Evolutionary conservation across 2,329 filamentous ascomycete genomes (phyloP).

Genomic region (Cladosporium sp.): DNA sequence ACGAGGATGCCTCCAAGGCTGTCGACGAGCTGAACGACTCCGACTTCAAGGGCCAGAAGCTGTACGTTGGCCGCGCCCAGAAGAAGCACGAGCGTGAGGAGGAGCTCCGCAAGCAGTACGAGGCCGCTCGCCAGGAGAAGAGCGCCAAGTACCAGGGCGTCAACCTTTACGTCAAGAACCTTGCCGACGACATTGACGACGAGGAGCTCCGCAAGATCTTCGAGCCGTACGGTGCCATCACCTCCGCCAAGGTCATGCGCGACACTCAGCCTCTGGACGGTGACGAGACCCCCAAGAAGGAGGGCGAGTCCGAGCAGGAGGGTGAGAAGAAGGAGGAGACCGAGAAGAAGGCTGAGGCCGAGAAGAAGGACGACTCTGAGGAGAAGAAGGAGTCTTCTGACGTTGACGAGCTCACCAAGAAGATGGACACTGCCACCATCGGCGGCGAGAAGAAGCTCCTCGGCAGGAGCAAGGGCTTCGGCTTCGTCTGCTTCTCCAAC

Average conservation of each 20-base stretch:
- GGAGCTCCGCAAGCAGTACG: constrained; percentile 97
- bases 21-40: constrained; percentile 89
- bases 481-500: constrained; percentile 99
- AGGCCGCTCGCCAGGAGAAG: constrained; percentile 95
- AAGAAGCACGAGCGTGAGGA: constrained; percentile 99
- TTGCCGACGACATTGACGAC: constrained; percentile 94
- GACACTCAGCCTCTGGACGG: constrained; percentile 59
- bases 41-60: constrained; percentile 88
- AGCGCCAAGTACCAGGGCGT: constrained; percentile 99
- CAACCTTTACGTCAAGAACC: constrained; percentile 99
- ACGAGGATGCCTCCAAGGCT: constrained; percentile 78
- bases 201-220: constrained; percentile 97
- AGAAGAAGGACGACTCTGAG: constrained; percentile 50
- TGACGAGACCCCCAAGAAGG: constrained; percentile 33
- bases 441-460: constrained; percentile 61
- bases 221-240: constrained; percentile 85
- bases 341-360: constrained; percentile 48
- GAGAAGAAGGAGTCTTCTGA: constrained; percentile 55
- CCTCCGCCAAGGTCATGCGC: constrained; percentile 98
- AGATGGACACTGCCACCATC: constrained; percentile 50
- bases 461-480: constrained; percentile 99
- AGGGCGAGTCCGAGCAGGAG: constrained; percentile 37
- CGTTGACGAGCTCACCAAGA: constrained; percentile 43
- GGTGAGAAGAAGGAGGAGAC: constrained; percentile 49
- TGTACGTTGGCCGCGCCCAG: constrained; percentile 97